Evolutionary conservation across 139 green algal genomes (phyloP).

Genomic region (Mesotaenium endlicherianum): DNA sequence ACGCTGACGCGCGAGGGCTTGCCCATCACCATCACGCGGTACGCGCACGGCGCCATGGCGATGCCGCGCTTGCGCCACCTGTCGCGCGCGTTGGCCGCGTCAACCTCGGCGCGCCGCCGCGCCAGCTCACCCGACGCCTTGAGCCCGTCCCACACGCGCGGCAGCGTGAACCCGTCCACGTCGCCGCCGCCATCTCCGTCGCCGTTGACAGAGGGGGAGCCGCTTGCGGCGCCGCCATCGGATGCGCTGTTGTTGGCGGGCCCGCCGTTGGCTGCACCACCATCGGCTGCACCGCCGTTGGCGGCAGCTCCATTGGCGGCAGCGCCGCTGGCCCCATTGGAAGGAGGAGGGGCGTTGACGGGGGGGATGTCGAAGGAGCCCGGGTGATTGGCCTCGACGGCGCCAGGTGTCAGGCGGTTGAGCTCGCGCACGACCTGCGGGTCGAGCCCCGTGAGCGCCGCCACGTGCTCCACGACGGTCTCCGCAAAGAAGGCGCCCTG

Average conservation of each 20-base stretch:
- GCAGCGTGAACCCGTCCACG: slow-evolving; percentile 11
- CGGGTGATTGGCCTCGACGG: not conserved
- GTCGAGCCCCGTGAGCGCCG: not conserved
- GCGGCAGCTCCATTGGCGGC: not conserved
- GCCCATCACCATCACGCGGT: slow-evolving; percentile 80
- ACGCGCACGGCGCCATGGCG: slow-evolving; percentile 82
- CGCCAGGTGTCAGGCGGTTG: slow-evolving; percentile 70
- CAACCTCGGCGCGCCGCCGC: slow-evolving; percentile 41
- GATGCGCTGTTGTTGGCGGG: slow-evolving; percentile 43
- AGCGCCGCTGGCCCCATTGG: not conserved
- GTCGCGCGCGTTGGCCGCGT: slow-evolving; percentile 67
- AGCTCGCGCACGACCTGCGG: slow-evolving; percentile 50
- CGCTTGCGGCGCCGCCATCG: slow-evolving; percentile 71
- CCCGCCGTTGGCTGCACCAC: not conserved
- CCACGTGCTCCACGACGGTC: slow-evolving; percentile 37
- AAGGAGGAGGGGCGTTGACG: slow-evolving; percentile 6
- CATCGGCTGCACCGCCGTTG: not conserved
- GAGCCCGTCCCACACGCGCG: slow-evolving; percentile 62
- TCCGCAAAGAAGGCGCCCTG: slow-evolving; percentile 32
- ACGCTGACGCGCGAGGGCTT: slow-evolving; percentile 57
- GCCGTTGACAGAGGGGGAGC: slow-evolving; percentile 71
- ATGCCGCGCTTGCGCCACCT: slow-evolving; percentile 84
- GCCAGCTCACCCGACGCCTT: slow-evolving; percentile 41
- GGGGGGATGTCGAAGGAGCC: not conserved
- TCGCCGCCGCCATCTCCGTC: slow-evolving; percentile 22